Evolutionary conservation across 345 rosid species (phyloP), one percentile per base, ranked within the genome.

Genomic region (Ricinus communis): DNA sequence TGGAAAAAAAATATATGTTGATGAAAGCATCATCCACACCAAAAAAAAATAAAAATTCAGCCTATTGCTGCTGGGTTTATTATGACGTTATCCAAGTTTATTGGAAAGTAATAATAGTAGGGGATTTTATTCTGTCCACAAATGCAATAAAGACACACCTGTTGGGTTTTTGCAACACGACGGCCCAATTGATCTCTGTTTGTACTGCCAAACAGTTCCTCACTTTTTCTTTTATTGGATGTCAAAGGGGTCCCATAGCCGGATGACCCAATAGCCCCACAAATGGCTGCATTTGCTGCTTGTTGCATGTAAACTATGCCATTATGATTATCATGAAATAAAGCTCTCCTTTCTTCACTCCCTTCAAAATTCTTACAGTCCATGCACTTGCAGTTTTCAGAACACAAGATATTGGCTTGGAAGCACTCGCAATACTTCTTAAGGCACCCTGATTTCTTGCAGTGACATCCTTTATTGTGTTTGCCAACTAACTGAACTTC

Each of bases 401-500:
- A 93, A 81, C 98, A 93, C 30, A 86, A 69, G 76, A 91, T 77
- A 70, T 85, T 82, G 16, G 93, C 97, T 74, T 93, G 93, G 81
- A 83, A 93, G 83, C 98, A 91, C 76, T 90, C 98, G 49, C 98
- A 91, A 67, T 93, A 93, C 84, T 88, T 89, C 85, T 91, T 93
- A 43, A 93, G 94, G 81, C 94, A 93, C 46, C 96, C 90, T 18
- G 97, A 88, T 79, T 87, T 93, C 87, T 84, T 91, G 83, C 97
- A 90, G 70, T 90, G 83, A 68, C 98, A 93, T 53, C 97, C 98
- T 88, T 86, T 93, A 53, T 85, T 85, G 78, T 93, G 97, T 84
- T 90, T 93, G 52, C 84, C 96, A 30, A 84, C 66, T 55, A 83
- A 74, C 65, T 78, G 78, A 66, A 73, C 75, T 65, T 82, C 87